Base-by-base conservation (phyloP, 169 alveolate species). In the Cryptosporidium tyzzeri region DNA sequence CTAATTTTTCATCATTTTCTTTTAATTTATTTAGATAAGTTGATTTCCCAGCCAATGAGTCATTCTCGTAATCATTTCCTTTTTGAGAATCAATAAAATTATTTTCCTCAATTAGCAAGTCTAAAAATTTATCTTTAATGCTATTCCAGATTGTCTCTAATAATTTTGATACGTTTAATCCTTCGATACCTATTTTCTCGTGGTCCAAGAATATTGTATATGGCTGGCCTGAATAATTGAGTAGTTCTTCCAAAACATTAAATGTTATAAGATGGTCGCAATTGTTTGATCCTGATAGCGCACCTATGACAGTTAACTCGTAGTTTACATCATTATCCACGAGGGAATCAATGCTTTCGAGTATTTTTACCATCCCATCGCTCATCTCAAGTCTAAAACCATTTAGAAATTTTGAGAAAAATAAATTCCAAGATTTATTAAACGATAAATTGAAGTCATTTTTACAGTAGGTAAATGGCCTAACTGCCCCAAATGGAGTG, bases 401-500 rank as follows among this genome's bases (percentile, higher is more conserved):
- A 10, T 44, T 14, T 26, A 62, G 21, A 37, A 80, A 80, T 62
- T 33, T 80, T 4, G 31, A 7, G 41, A 80, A 62, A 65, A 80
- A 80, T 12, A 45, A 62, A 48, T 80, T 45, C 89, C 89, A 80
- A 2, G 75, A n/a, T 44, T 44, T n/a, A 3, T 41, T 80, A 14
- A 80, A 48, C 14, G 48, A 41, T n/a, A 26, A n/a, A 45, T 29
- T 41, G 21, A 8, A 5, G 9, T 37, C 67, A 7, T 35, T 37
- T 3, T 59, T n/a, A 23, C 41, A 5, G 41, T 18, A 5, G 23
- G 21, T 31, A 41, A 33, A 21, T 41, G 89, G 65, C 31, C 37
- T 80, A 35, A 80, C n/a, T 10, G n/a, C 50, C 5, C 89, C 89
- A 41, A 59, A 80, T 29, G 80, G 89, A 2, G 89, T 80, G 14